These are phyloP conservation scores for Euphorbia tirucalli DNA, from an alignment of 345 rosid genomes.

Conservation along the genomic window DNA sequence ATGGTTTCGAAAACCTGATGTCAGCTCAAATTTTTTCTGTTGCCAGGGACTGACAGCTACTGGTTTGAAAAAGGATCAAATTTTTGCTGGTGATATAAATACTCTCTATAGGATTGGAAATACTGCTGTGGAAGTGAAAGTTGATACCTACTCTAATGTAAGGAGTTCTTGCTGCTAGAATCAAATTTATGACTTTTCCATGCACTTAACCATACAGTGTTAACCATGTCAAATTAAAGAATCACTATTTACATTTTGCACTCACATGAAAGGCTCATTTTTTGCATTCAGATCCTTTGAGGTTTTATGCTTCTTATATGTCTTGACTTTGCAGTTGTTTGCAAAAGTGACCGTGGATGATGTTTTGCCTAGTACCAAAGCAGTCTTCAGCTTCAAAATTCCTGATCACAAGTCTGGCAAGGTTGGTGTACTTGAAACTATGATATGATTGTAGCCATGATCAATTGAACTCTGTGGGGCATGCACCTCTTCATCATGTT, in stretches of 20 bases:
- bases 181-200: not conserved
- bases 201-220: not conserved
- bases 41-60: conserved; percentile 70
- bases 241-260: too few relatives aligned
- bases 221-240: too few relatives aligned
- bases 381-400: conserved; percentile 58
- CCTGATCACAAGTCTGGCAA: conserved; percentile 95
- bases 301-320: conserved; percentile 6
- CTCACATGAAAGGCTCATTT: not conserved
- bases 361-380: conserved; percentile 55
- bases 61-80: conserved; percentile 60
- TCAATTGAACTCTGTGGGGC: not conserved
- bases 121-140: conserved; percentile 67
- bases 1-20: too few relatives aligned
- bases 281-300: conserved; percentile 4
- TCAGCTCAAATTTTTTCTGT: not conserved
- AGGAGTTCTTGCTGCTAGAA: conserved; percentile 13
- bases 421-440: conserved; percentile 48
- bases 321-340: conserved; percentile 40
- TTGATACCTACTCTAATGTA: conserved; percentile 74
- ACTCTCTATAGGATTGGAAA: conserved; percentile 57
- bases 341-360: conserved; percentile 68
- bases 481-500: not conserved
- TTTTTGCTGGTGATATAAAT: conserved; percentile 67
- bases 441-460: not conserved